These are phyloP conservation scores for Podospora bellae-mahoneyi DNA, from an alignment of 495 filamentous ascomycete genomes.

Conservation along the genomic window DNA sequence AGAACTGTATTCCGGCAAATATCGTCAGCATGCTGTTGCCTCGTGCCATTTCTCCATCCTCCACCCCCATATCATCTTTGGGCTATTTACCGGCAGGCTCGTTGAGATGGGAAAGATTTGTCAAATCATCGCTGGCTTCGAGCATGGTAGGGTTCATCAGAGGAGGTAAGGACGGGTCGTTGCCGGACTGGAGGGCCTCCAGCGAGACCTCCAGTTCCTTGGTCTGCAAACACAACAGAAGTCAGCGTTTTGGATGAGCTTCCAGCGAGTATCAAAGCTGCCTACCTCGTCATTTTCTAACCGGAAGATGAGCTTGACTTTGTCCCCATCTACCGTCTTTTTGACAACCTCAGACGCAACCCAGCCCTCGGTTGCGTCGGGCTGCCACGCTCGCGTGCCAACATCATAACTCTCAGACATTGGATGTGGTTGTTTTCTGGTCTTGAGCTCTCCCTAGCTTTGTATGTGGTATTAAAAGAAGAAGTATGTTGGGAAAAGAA, in stretches of 20 bases:
- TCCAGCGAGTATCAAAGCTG: conserved; percentile 15
- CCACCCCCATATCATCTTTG: not conserved
- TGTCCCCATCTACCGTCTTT: conserved; percentile 79
- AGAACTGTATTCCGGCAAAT: conserved; percentile 58
- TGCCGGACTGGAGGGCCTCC: conserved; percentile 65
- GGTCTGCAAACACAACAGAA: conserved; percentile 47
- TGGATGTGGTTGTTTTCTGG: conserved; percentile 27
- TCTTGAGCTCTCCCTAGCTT: conserved; percentile 6
- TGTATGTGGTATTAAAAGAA: conserved; percentile 15
- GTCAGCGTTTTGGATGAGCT: conserved; percentile 26
- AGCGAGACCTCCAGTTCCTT: conserved; percentile 78
- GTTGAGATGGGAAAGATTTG: conserved; percentile 95
- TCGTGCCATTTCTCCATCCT: conserved; percentile 2
- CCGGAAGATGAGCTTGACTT: conserved; percentile 79
- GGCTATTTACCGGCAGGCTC: conserved; percentile 82
- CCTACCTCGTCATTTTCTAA: conserved; percentile 90
- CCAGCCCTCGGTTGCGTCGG: conserved; percentile 93
- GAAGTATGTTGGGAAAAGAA: conserved; percentile 24
- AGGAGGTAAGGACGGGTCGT: conserved; percentile 75
- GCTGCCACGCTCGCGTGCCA: conserved; percentile 97
- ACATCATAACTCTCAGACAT: conserved; percentile 99
- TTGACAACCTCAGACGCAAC: conserved; percentile 91
- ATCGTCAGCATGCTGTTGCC: conserved; percentile 36
- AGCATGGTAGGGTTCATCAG: conserved; percentile 98
- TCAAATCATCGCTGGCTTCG: conserved; percentile 97